Evolutionary conservation across 2,329 filamentous ascomycete species (phyloP).

Genomic region (Phyllosticta capitalensis): DNA sequence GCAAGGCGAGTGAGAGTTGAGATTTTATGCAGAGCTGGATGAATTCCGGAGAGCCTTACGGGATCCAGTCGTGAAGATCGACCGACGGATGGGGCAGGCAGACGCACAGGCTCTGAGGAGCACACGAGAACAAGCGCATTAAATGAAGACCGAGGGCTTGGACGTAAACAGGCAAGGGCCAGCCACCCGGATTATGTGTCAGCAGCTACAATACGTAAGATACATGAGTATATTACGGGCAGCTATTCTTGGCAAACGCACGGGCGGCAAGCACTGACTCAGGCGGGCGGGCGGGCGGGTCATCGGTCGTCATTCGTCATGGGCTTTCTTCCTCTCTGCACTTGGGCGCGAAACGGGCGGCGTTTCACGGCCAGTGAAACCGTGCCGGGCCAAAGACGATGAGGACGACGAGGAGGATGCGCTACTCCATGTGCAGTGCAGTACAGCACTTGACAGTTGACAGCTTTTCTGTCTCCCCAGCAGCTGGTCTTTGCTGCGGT

Average conservation of each 20-base stretch:
- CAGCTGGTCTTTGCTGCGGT: neutral
- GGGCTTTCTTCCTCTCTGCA: too few species aligned
- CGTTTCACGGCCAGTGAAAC: conserved; percentile 3
- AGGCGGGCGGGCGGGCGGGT: neutral
- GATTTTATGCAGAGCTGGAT: conserved; percentile 12
- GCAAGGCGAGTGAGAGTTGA: conserved; percentile 5
- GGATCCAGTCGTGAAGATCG: conserved; percentile 10
- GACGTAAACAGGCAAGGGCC: neutral
- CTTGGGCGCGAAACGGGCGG: conserved; percentile 8
- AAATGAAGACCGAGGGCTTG: neutral
- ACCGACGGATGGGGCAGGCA: conserved; percentile 10
- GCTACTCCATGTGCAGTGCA: too few species aligned
- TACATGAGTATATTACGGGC: neutral
- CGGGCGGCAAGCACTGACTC: neutral
- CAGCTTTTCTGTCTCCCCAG: neutral
- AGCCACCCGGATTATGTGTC: neutral
- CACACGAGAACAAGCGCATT: conserved; percentile 10
- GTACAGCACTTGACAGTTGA: neutral
- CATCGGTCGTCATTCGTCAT: neutral
- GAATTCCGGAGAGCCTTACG: conserved; percentile 11
- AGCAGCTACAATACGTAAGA: neutral
- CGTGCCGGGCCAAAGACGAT: too few species aligned
- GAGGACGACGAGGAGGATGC: too few species aligned
- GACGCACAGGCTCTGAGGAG: conserved; percentile 8
- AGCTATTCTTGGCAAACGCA: neutral